These are phyloP conservation scores for Globisporangium spiculum DNA, from an alignment of 352 stramenopile genomes.

Conservation along the genomic window DNA sequence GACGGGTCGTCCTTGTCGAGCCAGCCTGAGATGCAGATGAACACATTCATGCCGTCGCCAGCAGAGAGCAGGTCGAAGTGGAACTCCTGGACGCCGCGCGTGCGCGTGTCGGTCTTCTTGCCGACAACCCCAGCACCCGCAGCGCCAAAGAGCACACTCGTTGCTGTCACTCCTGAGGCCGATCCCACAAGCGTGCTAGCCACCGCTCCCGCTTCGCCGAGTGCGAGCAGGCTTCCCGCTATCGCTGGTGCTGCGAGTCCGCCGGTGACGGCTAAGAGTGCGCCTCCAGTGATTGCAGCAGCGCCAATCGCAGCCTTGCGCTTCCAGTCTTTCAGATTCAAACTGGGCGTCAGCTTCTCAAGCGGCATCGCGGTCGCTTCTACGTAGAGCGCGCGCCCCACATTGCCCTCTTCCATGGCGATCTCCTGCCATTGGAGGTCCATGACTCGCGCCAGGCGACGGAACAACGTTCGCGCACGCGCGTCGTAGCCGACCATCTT, in stretches of 20 bases:
- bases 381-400: conserved; percentile 61
- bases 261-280: conserved; percentile 67
- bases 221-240: conserved; percentile 51
- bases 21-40: background rate
- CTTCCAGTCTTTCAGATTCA: conserved; percentile 74
- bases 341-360: conserved; percentile 55
- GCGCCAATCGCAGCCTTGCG: conserved; percentile 71
- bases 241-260: conserved; percentile 66
- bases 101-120: conserved; percentile 77
- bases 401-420: conserved; percentile 55
- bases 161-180: conserved; percentile 60
- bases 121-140: conserved; percentile 72
- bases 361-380: conserved; percentile 67
- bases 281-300: conserved; percentile 61
- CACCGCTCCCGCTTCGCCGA: conserved; percentile 57
- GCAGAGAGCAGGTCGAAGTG: conserved; percentile 75
- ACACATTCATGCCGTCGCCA: conserved; percentile 42
- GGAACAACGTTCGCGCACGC: conserved; percentile 50
- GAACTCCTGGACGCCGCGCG: conserved; percentile 76
- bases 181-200: conserved; percentile 64
- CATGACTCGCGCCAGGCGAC: conserved; percentile 42
- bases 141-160: conserved; percentile 75
- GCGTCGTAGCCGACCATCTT: conserved; percentile 79
- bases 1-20: background rate
- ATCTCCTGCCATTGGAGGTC: conserved; percentile 53